Conservation (phyloP, 225 moss, liverwort and hornwort genomes). For the Polytrichum commune region DNA sequence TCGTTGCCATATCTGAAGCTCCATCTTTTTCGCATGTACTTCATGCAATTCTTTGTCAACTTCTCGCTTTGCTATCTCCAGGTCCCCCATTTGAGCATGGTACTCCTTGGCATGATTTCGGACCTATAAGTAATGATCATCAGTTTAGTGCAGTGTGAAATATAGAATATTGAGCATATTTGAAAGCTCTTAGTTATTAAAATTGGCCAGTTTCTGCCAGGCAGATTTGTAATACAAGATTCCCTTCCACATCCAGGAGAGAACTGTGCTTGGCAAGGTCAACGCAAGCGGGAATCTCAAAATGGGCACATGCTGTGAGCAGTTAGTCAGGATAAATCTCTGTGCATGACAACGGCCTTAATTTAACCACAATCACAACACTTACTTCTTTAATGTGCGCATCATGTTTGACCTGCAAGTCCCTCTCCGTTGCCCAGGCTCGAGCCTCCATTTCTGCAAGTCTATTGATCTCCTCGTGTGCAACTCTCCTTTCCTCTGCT, state of each 20-base stretch:
- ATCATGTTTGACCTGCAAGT: conserved; percentile 79
- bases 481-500: conserved; percentile 81
- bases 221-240: no score
- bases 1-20: conserved; percentile 86
- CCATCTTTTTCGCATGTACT: conserved; percentile 81
- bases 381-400: conserved; percentile 81
- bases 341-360: neutral
- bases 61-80: conserved; percentile 69
- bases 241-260: no score
- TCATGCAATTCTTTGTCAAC: conserved; percentile 83
- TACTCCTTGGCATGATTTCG: conserved; percentile 76
- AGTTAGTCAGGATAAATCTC: neutral
- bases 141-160: no score
- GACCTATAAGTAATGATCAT: conserved; percentile 36
- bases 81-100: conserved; percentile 68
- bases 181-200: no score
- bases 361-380: neutral
- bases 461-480: conserved; percentile 80
- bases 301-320: no score
- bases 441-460: conserved; percentile 92
- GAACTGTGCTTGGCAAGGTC: no score
- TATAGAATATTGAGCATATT: no score
- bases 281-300: no score
- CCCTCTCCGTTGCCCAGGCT: conserved; percentile 78
- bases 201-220: no score